Base-by-base conservation (phyloP, 225 moss, liverwort and hornwort species). In the Bryum argenteum region DNA sequence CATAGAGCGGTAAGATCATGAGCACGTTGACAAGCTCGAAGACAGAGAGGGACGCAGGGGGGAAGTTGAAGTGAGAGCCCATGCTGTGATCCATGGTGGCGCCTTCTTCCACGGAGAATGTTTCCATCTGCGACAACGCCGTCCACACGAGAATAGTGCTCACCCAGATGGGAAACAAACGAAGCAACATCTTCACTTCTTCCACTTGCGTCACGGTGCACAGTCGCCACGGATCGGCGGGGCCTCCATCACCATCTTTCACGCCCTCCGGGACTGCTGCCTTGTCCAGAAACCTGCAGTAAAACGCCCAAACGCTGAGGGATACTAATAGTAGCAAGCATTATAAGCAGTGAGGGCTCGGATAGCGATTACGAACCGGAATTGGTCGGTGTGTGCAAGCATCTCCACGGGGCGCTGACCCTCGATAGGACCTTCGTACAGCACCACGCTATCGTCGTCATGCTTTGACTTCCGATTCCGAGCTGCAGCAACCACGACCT, bases 171-270 rank as follows among this genome's bases (percentile, higher is more conserved):
- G 96, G 93, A 0, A 89, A 51, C 14, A 96, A 9, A 37, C 89
- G 80, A 10, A 91, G 55, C 4, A 96, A 33, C 60, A 65, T 55
- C 71, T 96, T 96, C 57, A 93, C 87, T 75, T 96, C 96, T 71
- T 96, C 96, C 15, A 96, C 96, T 77, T 96, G 87, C 7, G 91
- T 91, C 45, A 96, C 82, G 1, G 88, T 89, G 73, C 83, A 80
- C 17, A 82, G 65, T 17, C 65, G 80, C 88, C 88, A 85, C 37
- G 77, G 58, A 65, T 77, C 62, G 9, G 21, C 39, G 3, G 28
- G 45, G 42, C 63, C 38, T 56, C 56, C 67, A 6, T 11, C 66
- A 40, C 63, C 59, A 37, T 75, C 78, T 70, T 72, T 71, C 50
- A 61, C 21, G 39, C 56, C 41, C 23, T 63, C 62, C 5, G 67